phyloP scores from a whole-genome alignment of 768 basidiomycete genomes.

The Suillus bovinus region DNA sequence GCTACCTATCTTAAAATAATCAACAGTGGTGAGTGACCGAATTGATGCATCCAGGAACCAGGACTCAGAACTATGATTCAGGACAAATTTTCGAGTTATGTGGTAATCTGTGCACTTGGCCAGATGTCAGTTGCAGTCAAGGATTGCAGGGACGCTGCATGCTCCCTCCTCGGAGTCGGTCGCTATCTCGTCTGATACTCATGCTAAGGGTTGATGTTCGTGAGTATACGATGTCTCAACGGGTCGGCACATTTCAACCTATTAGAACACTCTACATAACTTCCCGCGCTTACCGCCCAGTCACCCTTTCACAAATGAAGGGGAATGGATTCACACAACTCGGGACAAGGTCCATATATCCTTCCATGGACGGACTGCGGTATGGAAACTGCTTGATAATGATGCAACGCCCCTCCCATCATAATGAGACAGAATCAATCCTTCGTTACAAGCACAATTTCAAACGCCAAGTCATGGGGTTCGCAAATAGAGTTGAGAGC shows the following conservation, averaged over 20 bases:
- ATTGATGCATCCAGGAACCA: neutral
- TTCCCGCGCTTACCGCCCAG: neutral
- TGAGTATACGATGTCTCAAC: neutral
- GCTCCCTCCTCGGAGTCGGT: neutral
- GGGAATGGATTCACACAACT: neutral
- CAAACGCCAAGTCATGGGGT: neutral
- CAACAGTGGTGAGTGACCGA: neutral
- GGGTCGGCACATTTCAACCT: neutral
- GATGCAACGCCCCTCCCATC: neutral
- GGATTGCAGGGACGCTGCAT: neutral
- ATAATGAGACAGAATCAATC: neutral
- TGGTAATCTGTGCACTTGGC: neutral
- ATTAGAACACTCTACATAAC: neutral
- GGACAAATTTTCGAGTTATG: neutral
- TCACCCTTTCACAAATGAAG: neutral
- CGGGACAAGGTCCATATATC: neutral
- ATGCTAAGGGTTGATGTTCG: neutral
- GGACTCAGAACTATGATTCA: neutral
- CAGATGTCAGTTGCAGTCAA: neutral
- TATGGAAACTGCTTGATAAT: neutral
- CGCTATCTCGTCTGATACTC: neutral
- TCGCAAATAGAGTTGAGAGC: neutral
- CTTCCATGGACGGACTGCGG: neutral
- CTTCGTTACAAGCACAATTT: neutral
- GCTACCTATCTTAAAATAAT: neutral